phyloP scores from a whole-genome alignment of 2,329 filamentous ascomycete genomes.

The Zasmidium angulare region DNA sequence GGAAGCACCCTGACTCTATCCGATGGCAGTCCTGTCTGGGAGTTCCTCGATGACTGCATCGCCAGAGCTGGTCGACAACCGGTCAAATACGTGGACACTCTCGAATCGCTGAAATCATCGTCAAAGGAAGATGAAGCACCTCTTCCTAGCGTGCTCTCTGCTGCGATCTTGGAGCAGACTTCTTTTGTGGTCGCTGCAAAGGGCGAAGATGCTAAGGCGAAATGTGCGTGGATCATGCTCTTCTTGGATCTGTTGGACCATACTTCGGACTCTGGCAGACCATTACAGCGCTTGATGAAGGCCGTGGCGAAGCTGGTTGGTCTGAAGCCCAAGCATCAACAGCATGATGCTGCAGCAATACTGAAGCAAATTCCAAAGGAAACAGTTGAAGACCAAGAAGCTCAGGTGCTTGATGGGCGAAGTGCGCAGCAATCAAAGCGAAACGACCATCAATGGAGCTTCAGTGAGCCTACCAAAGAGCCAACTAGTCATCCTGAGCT shows the following conservation, averaged over 20 bases:
- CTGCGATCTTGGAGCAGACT: slow-evolving; percentile 75
- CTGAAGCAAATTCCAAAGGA: background rate
- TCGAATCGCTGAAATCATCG: slow-evolving; percentile 44
- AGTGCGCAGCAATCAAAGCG: background rate
- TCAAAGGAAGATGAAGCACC: slow-evolving; percentile 34
- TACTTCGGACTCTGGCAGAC: slow-evolving; percentile 8
- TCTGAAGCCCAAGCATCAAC: slow-evolving; percentile 7
- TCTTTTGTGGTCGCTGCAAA: slow-evolving; percentile 52
- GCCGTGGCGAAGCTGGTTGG: background rate
- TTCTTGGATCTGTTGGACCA: slow-evolving; percentile 22
- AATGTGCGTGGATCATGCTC: slow-evolving; percentile 20
- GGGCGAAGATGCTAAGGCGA: slow-evolving; percentile 8
- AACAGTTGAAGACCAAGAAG: background rate
- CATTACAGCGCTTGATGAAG: slow-evolving; percentile 8
- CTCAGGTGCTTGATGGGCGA: background rate
- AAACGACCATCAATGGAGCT: slow-evolving; percentile 8
- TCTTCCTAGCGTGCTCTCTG: slow-evolving; percentile 62
- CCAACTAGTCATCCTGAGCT: slow-evolving; percentile 49
- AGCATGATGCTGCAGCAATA: slow-evolving; percentile 1
- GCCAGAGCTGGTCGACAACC: slow-evolving; percentile 72
- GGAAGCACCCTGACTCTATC: slow-evolving; percentile 41
- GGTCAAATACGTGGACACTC: slow-evolving; percentile 77
- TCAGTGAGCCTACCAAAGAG: slow-evolving; percentile 42
- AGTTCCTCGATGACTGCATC: slow-evolving; percentile 80
- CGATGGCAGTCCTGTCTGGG: slow-evolving; percentile 51